A percentile compares a stretch with the other conserved stretches of the same genome.
phyloP scores from a whole-genome alignment of 2,329 filamentous ascomycete species.

The Aspergillus chevalieri region DNA sequence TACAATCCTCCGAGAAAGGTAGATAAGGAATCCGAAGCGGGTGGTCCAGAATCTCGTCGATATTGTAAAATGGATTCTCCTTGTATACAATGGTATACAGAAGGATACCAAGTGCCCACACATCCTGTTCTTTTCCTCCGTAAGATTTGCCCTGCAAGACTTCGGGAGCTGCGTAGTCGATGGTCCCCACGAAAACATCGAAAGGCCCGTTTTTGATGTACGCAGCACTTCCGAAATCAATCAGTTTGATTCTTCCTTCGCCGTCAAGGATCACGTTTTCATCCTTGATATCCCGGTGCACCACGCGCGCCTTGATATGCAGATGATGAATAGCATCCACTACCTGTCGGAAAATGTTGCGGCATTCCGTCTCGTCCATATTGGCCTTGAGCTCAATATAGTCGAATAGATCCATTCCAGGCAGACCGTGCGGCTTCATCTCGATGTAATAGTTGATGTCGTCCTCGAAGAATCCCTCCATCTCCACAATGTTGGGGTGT shows the following conservation, averaged over 20 bases:
- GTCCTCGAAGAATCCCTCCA: constrained; percentile 62
- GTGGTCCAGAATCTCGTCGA: constrained; percentile 98
- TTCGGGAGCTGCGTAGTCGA: constrained; percentile 98
- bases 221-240: constrained; percentile 95
- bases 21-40: constrained; percentile 78
- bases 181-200: constrained; percentile 97
- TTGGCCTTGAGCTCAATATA: constrained; percentile 95
- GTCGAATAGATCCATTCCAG: constrained; percentile 97
- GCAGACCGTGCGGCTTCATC: constrained; percentile 86
- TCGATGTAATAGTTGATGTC: constrained; percentile 92
- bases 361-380: constrained; percentile 91
- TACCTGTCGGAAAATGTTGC: constrained; percentile 92
- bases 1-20: constrained; percentile 69
- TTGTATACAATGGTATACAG: constrained; percentile 99
- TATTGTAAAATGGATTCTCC: constrained; percentile 97
- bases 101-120: constrained; percentile 94
- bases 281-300: constrained; percentile 97
- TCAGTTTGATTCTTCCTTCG: constrained; percentile 91
- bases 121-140: constrained; percentile 92
- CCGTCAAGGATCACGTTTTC: constrained; percentile 96
- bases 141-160: constrained; percentile 89
- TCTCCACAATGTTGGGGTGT: constrained; percentile 62
- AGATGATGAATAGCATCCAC: constrained; percentile 84
- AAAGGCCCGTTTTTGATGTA: constrained; percentile 99
- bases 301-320: constrained; percentile 82